Base-by-base conservation (phyloP, 148 eudicot genomes). In the Persicaria tinctoria region DNA sequence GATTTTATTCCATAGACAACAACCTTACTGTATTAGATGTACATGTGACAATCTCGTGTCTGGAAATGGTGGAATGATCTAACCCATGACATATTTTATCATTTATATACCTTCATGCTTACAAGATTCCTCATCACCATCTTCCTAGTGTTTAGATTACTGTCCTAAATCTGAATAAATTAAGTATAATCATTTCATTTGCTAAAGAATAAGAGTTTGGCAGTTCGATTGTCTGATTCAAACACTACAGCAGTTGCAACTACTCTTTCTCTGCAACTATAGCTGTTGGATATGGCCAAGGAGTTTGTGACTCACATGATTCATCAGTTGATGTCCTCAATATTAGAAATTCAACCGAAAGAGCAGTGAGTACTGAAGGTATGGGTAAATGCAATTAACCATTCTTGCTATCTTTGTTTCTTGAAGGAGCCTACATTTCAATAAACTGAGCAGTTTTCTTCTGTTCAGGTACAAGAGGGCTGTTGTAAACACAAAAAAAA, bases 201-300 rank as follows among this genome's bases (percentile, higher is more conserved):
- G 44, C 38, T 69, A 13, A 76, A 47, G 41, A 55, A 10, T 77
- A 41, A 72, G 38, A 56, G 50, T 46, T 63, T 44, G 82, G 76
- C 90, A 90, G 89, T 76, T 9, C 80, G 54, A 73, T 11, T 79
- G 73, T 82, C 91, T 46, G 89, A 87, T 75, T 70, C 83, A 70
- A 74, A 73, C 62, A 71, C 75, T 87, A 84, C 80, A 82, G 77
- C 77, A 89, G 84, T 45, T 86, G 89, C 75, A 51, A 73, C 79
- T 88, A 84, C 62, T 75, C 81, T 72, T 83, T 84, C 62, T 80
- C 83, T 74, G 68, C 77, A 51, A 66, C 49, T 50, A 72, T 60
- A 46, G 81, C 38, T 68, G 53, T 23, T 71, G 80, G 72, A 45
- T 62, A 44, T 60, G 74, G 74, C 18, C 75, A 78, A 44, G 83